Evolutionary conservation across 176 grass and related monocot species (phyloP).

Genomic region (Rhipidocladum racemiflorum): DNA sequence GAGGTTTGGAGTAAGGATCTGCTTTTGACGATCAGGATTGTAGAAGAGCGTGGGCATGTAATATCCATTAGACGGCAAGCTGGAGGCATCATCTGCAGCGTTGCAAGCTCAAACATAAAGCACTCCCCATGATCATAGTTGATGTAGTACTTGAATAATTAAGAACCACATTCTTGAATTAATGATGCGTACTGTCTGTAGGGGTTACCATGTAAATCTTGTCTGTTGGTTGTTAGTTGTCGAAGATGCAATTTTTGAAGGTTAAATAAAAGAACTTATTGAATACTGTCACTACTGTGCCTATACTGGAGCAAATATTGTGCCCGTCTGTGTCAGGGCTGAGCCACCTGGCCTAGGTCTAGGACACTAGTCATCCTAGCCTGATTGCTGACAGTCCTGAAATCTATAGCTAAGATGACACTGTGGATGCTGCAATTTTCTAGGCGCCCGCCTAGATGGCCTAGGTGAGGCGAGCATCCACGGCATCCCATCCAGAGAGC

Average conservation of each 20-base stretch:
- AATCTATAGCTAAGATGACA: neutral
- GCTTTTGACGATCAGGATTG: neutral
- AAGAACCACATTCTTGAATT: neutral
- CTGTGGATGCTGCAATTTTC: too few species aligned
- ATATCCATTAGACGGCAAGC: neutral
- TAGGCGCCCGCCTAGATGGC: too few species aligned
- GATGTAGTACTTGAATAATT: neutral
- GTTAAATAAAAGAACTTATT: neutral
- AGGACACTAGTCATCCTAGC: neutral
- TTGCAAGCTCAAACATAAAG: neutral
- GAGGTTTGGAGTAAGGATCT: neutral
- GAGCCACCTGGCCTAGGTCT: neutral
- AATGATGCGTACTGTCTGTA: neutral
- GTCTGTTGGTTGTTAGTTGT: neutral
- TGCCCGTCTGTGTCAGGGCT: neutral
- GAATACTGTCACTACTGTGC: neutral
- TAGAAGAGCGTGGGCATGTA: neutral
- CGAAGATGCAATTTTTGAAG: neutral
- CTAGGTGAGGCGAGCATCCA: too few species aligned
- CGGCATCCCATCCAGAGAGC: too few species aligned
- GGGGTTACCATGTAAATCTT: neutral
- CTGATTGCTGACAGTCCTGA: neutral
- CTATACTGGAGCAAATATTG: neutral
- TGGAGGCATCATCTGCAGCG: neutral
- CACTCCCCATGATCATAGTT: neutral